A percentile compares a stretch with the other conserved stretches of the same genome.
Evolutionary conservation across 495 filamentous ascomycete species (phyloP).

Genomic region (Xylaria venustula): DNA sequence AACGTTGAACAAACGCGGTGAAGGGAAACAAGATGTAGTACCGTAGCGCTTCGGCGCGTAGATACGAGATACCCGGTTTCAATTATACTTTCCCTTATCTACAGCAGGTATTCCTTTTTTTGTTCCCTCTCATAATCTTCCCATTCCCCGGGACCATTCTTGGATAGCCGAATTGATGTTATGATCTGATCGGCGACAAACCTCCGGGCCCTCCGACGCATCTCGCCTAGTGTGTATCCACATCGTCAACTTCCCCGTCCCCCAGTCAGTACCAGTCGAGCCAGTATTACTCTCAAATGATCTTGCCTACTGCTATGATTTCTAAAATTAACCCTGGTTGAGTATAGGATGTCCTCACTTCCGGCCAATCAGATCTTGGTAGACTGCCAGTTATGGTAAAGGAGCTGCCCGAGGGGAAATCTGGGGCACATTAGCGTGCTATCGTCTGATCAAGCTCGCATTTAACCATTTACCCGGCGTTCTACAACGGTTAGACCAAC

Average conservation of each 20-base stretch:
- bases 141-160: neutral
- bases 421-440: slow-evolving; percentile 2
- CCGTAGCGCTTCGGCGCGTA: neutral
- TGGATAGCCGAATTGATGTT: neutral
- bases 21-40: neutral
- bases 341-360: too few species aligned
- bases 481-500: slow-evolving; percentile 5
- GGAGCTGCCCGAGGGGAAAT: neutral
- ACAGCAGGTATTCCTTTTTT: too few species aligned
- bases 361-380: neutral
- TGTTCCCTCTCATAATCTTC: neutral
- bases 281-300: too few species aligned
- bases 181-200: neutral
- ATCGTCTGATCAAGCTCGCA: slow-evolving; percentile 2
- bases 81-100: neutral
- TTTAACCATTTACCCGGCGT: slow-evolving; percentile 10
- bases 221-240: too few species aligned
- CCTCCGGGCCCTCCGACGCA: neutral
- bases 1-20: neutral
- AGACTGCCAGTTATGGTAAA: slow-evolving; percentile 1
- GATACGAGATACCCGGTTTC: neutral
- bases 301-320: too few species aligned
- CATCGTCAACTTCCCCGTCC: too few species aligned
- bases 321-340: too few species aligned
- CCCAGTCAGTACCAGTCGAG: too few species aligned